Percentiles rank a stretch among this genome's conserved stretches.
phyloP scores from a whole-genome alignment of 352 stramenopile genomes.

The Blastocystis sp. region DNA sequence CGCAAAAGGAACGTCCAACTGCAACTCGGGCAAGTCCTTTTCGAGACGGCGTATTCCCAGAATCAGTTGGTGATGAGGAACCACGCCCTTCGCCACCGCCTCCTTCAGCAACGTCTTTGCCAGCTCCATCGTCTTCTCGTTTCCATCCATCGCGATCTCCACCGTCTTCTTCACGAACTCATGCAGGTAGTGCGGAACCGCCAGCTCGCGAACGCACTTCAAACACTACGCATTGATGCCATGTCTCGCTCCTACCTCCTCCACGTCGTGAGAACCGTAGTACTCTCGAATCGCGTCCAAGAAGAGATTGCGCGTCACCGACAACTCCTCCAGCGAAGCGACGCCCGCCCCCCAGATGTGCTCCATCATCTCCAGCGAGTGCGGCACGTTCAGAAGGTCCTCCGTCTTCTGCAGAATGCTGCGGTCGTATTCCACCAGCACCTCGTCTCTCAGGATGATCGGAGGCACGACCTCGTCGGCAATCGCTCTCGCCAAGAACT shows the following conservation, averaged over 20 bases:
- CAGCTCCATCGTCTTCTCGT: constrained; percentile 75
- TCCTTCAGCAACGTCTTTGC: constrained; percentile 78
- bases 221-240: constrained; percentile 85
- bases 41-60: constrained; percentile 37
- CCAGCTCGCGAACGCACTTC: constrained; percentile 91
- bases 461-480: constrained; percentile 97
- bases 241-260: constrained; percentile 20
- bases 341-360: constrained; percentile 90
- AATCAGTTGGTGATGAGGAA: constrained; percentile 57
- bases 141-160: constrained; percentile 80
- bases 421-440: constrained; percentile 89
- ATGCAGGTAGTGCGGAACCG: constrained; percentile 93
- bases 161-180: constrained; percentile 90
- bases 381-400: constrained; percentile 75
- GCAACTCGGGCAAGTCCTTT: constrained; percentile 22
- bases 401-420: constrained; percentile 73
- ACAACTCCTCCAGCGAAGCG: constrained; percentile 91
- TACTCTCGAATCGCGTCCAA: constrained; percentile 76
- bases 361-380: constrained; percentile 91
- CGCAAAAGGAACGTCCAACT: constrained; percentile 58
- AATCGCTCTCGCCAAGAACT: constrained; percentile 93
- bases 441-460: constrained; percentile 93
- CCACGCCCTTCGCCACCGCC: constrained; percentile 74
- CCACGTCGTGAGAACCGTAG: constrained; percentile 35
- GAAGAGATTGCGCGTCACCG: constrained; percentile 84